Conservation (phyloP, 2,329 filamentous ascomycete species). For the Trichoderma sp. region DNA sequence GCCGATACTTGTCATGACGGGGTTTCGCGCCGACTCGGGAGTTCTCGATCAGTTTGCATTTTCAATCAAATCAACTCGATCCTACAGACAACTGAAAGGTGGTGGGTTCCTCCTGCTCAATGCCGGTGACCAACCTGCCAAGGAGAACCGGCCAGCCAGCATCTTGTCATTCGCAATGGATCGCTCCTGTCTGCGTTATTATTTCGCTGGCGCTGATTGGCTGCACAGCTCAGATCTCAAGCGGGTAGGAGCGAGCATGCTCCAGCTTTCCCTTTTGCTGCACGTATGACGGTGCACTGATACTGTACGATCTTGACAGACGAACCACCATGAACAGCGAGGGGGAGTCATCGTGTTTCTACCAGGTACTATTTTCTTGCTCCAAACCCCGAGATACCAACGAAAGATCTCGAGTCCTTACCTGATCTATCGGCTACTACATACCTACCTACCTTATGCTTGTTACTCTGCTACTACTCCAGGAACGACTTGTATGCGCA, state of each 20-base stretch:
- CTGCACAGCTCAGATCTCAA: not conserved
- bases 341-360: no score
- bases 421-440: no score
- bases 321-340: no score
- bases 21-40: no score
- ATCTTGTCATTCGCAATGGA: not conserved
- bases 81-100: not conserved
- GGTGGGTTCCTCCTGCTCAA: not conserved
- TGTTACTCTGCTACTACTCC: no score
- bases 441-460: no score
- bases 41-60: no score
- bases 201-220: constrained; percentile 19
- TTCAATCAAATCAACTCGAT: not conserved
- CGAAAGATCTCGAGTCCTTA: no score
- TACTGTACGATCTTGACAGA: not conserved
- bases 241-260: constrained; percentile 1
- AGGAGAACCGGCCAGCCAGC: not conserved
- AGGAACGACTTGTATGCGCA: no score
- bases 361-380: no score
- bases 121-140: constrained; percentile 2
- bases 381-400: no score
- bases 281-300: not conserved
- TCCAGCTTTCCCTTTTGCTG: not conserved
- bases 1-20: no score
- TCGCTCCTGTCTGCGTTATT: constrained; percentile 23